Percentiles rank a stretch among this genome's conserved stretches.
Evolutionary conservation across 306 rosid species (phyloP).

Genomic region (Rosa lucieae): DNA sequence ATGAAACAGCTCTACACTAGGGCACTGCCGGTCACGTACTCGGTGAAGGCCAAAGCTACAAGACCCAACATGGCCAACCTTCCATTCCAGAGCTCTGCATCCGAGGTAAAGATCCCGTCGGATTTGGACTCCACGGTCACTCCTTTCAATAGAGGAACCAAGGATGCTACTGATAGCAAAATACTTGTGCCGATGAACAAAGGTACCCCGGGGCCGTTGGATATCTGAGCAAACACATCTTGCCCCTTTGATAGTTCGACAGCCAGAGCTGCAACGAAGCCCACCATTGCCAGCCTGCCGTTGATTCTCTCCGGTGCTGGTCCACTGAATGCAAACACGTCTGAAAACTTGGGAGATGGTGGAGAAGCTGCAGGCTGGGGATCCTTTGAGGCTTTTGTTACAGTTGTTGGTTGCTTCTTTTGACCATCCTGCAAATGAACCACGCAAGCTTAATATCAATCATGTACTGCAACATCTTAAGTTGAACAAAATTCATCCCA

Average conservation of each 20-base stretch:
- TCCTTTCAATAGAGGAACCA: conserved; percentile 59
- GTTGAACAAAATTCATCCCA: no score
- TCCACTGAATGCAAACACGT: conserved; percentile 60
- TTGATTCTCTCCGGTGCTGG: conserved; percentile 78
- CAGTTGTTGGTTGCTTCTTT: conserved; percentile 14
- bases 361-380: not conserved
- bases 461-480: no score
- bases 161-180: conserved; percentile 48
- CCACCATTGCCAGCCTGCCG: conserved; percentile 68
- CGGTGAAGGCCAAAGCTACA: conserved; percentile 59
- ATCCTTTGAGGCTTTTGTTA: not conserved
- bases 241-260: conserved; percentile 55
- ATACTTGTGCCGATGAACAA: conserved; percentile 58
- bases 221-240: conserved; percentile 48
- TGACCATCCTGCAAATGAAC: not conserved
- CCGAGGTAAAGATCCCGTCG: conserved; percentile 41
- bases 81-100: conserved; percentile 76
- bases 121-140: conserved; percentile 62
- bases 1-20: no score
- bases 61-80: conserved; percentile 73
- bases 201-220: conserved; percentile 48
- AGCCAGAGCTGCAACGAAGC: conserved; percentile 59
- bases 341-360: conserved; percentile 32
- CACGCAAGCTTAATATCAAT: not conserved
- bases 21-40: conserved; percentile 52